Percentiles rank a stretch among this genome's conserved stretches.
Evolutionary conservation across 1,139 yeast genomes (phyloP).

Genomic region (Lodderomyces orthopsilosis): DNA sequence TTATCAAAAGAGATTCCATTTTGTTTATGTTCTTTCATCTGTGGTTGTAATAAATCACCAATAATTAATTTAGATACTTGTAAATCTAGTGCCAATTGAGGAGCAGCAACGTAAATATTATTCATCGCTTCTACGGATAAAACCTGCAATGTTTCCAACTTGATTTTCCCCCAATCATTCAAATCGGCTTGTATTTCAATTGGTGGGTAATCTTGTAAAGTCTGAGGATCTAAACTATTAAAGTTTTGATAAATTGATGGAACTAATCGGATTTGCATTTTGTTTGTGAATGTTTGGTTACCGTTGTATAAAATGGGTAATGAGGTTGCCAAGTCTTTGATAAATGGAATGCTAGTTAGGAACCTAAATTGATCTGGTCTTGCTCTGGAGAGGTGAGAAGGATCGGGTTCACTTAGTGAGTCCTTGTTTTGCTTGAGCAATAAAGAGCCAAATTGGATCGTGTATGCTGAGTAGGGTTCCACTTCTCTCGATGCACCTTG

Average conservation of each 20-base stretch:
- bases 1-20: constrained; percentile 3
- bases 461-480: constrained; percentile 26
- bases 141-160: constrained; percentile 37
- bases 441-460: constrained; percentile 39
- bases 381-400: neutral
- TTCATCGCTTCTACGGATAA: constrained; percentile 51
- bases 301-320: constrained; percentile 25
- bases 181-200: constrained; percentile 54
- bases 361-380: constrained; percentile 24
- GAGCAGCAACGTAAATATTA: constrained; percentile 38
- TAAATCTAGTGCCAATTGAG: constrained; percentile 40
- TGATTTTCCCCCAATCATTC: constrained; percentile 36
- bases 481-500: constrained; percentile 14
- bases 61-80: constrained; percentile 42
- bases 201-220: constrained; percentile 42
- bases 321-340: constrained; percentile 36
- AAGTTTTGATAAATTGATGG: constrained; percentile 38
- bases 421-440: constrained; percentile 15
- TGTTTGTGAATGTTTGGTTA: constrained; percentile 34
- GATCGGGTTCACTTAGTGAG: neutral
- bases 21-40: neutral
- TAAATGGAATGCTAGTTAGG: constrained; percentile 42
- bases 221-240: constrained; percentile 11
- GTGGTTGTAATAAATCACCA: constrained; percentile 26
- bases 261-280: constrained; percentile 47